Conservation (phyloP, 179 eudicot species). For the Amaranthus tricolor region DNA sequence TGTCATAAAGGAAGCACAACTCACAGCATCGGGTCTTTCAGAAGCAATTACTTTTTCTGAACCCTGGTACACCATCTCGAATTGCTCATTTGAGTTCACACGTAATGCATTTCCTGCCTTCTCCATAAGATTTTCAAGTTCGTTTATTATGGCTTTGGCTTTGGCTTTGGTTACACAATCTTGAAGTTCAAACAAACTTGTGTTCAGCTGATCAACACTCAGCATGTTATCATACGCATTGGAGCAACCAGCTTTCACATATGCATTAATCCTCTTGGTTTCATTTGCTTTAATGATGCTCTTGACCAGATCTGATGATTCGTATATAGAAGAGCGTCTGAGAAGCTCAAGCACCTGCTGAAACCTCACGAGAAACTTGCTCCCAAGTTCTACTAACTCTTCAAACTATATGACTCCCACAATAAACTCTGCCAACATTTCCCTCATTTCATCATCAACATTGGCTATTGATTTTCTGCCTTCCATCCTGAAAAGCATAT, state of each 20-base stretch:
- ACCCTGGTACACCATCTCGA: not conserved
- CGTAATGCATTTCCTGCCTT: slow-evolving; percentile 25
- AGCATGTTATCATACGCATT: slow-evolving; percentile 34
- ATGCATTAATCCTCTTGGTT: slow-evolving; percentile 44
- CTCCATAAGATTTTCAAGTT: slow-evolving; percentile 46
- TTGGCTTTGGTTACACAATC: slow-evolving; percentile 33
- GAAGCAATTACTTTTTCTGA: slow-evolving; percentile 6
- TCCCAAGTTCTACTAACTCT: slow-evolving; percentile 43
- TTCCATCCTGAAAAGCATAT: slow-evolving; percentile 31
- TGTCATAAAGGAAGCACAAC: slow-evolving; percentile 51
- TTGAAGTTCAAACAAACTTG: slow-evolving; percentile 23
- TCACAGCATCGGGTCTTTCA: slow-evolving; percentile 22
- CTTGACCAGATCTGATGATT: slow-evolving; percentile 44
- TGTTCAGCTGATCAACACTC: slow-evolving; percentile 44
- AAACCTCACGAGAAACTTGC: slow-evolving; percentile 42
- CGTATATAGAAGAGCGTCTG: slow-evolving; percentile 36
- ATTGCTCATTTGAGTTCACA: slow-evolving; percentile 12
- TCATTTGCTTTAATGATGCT: slow-evolving; percentile 43
- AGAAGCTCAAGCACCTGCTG: slow-evolving; percentile 51
- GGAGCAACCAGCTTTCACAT: slow-evolving; percentile 47
- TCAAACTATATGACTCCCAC: slow-evolving; percentile 52
- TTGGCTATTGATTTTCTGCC: slow-evolving; percentile 15
- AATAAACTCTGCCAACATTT: slow-evolving; percentile 40
- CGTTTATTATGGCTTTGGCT: slow-evolving; percentile 28
- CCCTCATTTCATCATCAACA: slow-evolving; percentile 28